phyloP scores from a whole-genome alignment of 495 filamentous ascomycete genomes.

The Hypoxylon intermedium region DNA sequence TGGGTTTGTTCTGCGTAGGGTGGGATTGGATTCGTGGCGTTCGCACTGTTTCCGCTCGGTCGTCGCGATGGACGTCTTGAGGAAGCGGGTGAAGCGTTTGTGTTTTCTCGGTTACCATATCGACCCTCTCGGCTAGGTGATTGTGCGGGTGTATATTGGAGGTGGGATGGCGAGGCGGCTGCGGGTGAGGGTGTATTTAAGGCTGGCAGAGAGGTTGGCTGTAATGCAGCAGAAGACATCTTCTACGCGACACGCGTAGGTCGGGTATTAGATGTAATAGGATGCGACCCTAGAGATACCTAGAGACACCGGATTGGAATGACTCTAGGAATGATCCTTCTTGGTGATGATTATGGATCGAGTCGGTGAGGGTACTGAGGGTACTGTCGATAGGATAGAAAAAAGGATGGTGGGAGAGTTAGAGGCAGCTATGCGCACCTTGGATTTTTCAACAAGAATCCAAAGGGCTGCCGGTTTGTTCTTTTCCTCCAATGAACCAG shows the following conservation, averaged over 20 bases:
- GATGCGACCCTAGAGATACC: slow-evolving; percentile 9
- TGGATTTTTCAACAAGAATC: slow-evolving; percentile 24
- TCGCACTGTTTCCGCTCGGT: slow-evolving; percentile 61
- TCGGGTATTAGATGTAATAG: slow-evolving; percentile 1
- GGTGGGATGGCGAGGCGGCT: slow-evolving; percentile 53
- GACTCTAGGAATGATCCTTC: background rate
- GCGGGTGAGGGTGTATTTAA: slow-evolving; percentile 56
- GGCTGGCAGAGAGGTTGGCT: slow-evolving; percentile 56
- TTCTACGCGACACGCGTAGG: slow-evolving; percentile 45
- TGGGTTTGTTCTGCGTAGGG: slow-evolving; percentile 46
- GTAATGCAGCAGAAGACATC: slow-evolving; percentile 66
- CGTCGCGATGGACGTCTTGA: slow-evolving; percentile 59
- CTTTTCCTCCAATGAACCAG: slow-evolving; percentile 42
- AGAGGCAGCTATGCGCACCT: slow-evolving; percentile 22
- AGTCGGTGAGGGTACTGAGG: slow-evolving; percentile 19
- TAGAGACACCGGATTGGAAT: slow-evolving; percentile 11
- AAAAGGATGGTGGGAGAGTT: slow-evolving; percentile 9
- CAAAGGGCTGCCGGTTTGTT: slow-evolving; percentile 39
- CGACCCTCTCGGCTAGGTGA: slow-evolving; percentile 52
- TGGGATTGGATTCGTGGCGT: slow-evolving; percentile 37
- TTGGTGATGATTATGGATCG: slow-evolving; percentile 11
- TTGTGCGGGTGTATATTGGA: slow-evolving; percentile 50
- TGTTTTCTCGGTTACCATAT: slow-evolving; percentile 51
- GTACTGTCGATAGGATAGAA: slow-evolving; percentile 1
- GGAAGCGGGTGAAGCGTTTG: slow-evolving; percentile 47